Evolutionary conservation across 352 stramenopile genomes (phyloP).

Genomic region (Phytophthora foliorum): DNA sequence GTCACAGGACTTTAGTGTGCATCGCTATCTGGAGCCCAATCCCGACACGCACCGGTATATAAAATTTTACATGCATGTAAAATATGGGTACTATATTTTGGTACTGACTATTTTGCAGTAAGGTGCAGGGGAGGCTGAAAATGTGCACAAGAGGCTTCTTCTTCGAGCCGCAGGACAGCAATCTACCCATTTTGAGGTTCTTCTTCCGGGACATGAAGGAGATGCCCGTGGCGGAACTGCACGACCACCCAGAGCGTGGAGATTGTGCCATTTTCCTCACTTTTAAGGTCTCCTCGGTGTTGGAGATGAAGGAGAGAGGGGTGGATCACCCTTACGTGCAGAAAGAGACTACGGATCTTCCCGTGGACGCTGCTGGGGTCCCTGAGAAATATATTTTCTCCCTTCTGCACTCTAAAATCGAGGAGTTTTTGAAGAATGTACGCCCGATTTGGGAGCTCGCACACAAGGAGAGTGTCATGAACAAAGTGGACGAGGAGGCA

Average conservation of each 20-base stretch:
- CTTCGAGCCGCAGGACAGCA: slow-evolving; percentile 92
- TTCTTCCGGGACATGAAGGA: slow-evolving; percentile 88
- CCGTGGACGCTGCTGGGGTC: slow-evolving; percentile 10
- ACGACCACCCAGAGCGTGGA: slow-evolving; percentile 45
- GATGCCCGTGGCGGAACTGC: slow-evolving; percentile 64
- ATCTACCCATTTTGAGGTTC: slow-evolving; percentile 85
- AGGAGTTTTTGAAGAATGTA: slow-evolving; percentile 83
- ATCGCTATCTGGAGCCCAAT: slow-evolving; percentile 74
- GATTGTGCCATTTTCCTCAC: slow-evolving; percentile 72
- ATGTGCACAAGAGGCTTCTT: slow-evolving; percentile 92
- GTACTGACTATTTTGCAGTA: slow-evolving; percentile 42
- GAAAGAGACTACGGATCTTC: slow-evolving; percentile 47
- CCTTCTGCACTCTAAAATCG: slow-evolving; percentile 86
- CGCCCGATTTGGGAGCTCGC: slow-evolving; percentile 72
- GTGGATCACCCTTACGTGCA: slow-evolving; percentile 86
- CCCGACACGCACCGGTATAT: slow-evolving; percentile 61
- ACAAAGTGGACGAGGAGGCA: slow-evolving; percentile 88
- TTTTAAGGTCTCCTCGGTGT: slow-evolving; percentile 63
- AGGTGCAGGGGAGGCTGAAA: slow-evolving; percentile 85
- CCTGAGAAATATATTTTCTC: slow-evolving; percentile 82
- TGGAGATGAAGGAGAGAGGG: slow-evolving; percentile 91
- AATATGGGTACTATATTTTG: slow-evolving; percentile 8
- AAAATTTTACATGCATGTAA: background rate
- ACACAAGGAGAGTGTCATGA: slow-evolving; percentile 75
- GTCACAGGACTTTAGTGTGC: slow-evolving; percentile 84